Base-by-base conservation (phyloP, 176 grass and related monocot species). In the Rhynchospora pubera region DNA sequence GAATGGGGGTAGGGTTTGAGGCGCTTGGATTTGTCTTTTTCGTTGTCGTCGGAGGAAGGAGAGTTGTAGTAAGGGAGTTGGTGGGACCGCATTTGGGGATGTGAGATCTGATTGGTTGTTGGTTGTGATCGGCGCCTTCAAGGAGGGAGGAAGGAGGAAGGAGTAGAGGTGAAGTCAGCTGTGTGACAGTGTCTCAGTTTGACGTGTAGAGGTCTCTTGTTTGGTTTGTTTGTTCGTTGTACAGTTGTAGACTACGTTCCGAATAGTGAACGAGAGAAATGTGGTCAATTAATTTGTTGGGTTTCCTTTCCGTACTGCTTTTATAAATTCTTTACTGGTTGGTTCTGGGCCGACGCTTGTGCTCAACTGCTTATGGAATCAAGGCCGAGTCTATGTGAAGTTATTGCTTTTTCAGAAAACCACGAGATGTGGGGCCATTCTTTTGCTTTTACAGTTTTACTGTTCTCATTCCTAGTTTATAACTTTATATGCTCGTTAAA, bases 21-120 rank as follows among this genome's bases (percentile, higher is more conserved):
- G 71, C 87, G 91, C 68, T 84, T 88, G 13, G 85, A 87, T 81
- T 97, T 94, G 77, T 86, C 88, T 79, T 93, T 91, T 65, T 92
- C 90, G 61, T 89, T 85, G 78, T 85, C 83, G 79, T 85, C 81
- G 34, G 79, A 85, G 53, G 83, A 39, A 39, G 34, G 42, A 76
- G 72, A 7, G 61, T 86, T 13, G 83, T 78, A 81, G 50, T 88
- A 83, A 71, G 78, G 87, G 83, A 90, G 82, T 47, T 91, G 87
- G 65, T 87, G 85, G 51, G 86, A 87, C 85, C 89, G 89, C 91
- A 97, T 97, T 89, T 62, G 24, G 57, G 3, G 72, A 52, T n/a
- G 26, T 16, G 64, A 51, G 72, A 77, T 87, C 91, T 79, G 23
- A 86, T 85, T 67, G 61, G 59, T 79, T 75, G 81, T 76, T 46